A percentile compares a stretch with the other conserved stretches of the same genome.
Conservation (phyloP, 306 rosid species). For the Begonia peltatifolia region DNA sequence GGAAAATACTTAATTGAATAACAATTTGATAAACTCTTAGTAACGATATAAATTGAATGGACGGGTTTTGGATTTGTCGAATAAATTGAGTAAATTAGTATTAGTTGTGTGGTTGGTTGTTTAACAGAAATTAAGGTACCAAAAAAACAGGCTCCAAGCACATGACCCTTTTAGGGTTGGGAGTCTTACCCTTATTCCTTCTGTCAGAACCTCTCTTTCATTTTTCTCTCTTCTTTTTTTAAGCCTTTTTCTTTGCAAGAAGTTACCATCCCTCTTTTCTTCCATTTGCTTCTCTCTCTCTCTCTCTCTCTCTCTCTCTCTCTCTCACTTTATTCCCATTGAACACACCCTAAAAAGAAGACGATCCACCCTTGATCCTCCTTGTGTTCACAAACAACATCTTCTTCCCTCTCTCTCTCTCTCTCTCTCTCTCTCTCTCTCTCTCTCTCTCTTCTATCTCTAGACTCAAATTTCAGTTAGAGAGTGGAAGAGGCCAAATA, state of each 20-base stretch:
- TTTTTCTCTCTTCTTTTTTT: conserved; percentile 23
- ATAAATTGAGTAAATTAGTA: no score
- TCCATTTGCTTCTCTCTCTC: conserved; percentile 13
- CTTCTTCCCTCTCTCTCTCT: conserved; percentile 20
- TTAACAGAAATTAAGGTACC: conserved; percentile 23
- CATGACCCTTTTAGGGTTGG: conserved; percentile 82
- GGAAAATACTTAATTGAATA: no score
- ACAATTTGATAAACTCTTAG: no score
- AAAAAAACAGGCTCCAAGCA: conserved; percentile 55
- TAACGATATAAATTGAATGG: no score
- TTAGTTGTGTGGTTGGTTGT: no score
- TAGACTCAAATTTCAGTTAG: conserved; percentile 5
- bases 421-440: conserved; percentile 24
- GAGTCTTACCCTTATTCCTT: conserved; percentile 53
- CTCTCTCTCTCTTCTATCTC: conserved; percentile 17
- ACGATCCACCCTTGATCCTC: conserved; percentile 69
- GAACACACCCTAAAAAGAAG: conserved; percentile 76
- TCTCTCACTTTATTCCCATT: conserved; percentile 68
- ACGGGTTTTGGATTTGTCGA: no score
- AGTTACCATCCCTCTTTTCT: conserved; percentile 66
- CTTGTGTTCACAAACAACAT: conserved; percentile 62
- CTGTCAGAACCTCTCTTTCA: conserved; percentile 25
- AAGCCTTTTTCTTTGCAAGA: conserved; percentile 70
- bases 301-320: conserved; percentile 21
- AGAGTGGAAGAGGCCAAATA: conserved; percentile 61